Base-by-base conservation (phyloP, 139 green algal genomes). In the Coelastrella sp. region DNA sequence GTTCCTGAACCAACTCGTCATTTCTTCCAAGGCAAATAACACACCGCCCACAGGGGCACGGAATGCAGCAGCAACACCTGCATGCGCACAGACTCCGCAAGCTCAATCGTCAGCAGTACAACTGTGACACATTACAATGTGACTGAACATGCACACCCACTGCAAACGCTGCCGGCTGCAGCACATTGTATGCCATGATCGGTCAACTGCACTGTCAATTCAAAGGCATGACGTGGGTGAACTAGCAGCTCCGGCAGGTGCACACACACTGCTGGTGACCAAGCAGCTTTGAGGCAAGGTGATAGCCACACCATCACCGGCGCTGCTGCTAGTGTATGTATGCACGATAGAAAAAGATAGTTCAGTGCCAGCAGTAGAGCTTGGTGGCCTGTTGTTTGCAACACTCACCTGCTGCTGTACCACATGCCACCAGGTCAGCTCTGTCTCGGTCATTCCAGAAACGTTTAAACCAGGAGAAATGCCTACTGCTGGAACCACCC, bases 21-120 rank as follows among this genome's bases (percentile, higher is more conserved):
- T 94, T 92, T 98, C 96, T 89, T 98, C 97, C 59, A 98, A 92
- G 10, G 96, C 96, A 93, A 98, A 98, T 73, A 98, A 92, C 75
- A 98, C 96, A 16, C 97, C 97, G 54, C 97, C 97, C 59, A 98
- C 94, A 10, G 96, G 97, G 0, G 96, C 92, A 56, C 95, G 91
- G 90, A 98, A 98, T 4, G 97, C 97, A 16, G 96, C 97, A 13
- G 97, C 96, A 78, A 98, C 95, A 11, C 97, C 97, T 59, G 83
- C 83, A 77, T 16, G 23, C 74, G 32, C 32, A 47, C 32, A 47
- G 0, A 47, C 1, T 47, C 32, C 32, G 32, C 32, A 47, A 47
- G 32, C 32, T 47, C 32, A 47, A 2, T 47, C 32, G 32, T 77
- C 16, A 77, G 64, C 64, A 71, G 4, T 71, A 14, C 64, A 20